Evolutionary conservation across 768 basidiomycete genomes (phyloP).

Genomic region (Boletellus emodensis): DNA sequence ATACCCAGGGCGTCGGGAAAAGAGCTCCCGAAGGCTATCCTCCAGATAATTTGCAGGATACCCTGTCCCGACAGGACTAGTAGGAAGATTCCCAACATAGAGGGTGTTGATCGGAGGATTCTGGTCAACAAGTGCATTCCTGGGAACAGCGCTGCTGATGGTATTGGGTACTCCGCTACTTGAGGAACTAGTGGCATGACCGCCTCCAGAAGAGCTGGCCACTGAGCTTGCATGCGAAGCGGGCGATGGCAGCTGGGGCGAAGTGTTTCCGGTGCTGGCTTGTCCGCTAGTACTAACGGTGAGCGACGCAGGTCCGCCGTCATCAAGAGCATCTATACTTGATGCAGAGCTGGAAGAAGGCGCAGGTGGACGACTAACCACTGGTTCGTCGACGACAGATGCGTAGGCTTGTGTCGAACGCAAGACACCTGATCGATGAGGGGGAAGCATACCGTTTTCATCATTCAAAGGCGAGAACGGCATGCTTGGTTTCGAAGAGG

Average conservation of each 20-base stretch:
- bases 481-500: conserved; percentile 21
- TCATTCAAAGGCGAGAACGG: conserved; percentile 25
- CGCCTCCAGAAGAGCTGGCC: conserved; percentile 33
- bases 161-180: conserved; percentile 24
- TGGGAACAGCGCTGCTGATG: conserved; percentile 25
- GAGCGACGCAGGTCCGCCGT: conserved; percentile 22
- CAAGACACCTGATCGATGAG: conserved; percentile 28
- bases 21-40: conserved; percentile 79
- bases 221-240: conserved; percentile 59
- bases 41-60: conserved; percentile 81
- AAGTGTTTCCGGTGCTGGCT: conserved; percentile 36
- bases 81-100: conserved; percentile 98
- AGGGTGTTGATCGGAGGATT: conserved; percentile 98
- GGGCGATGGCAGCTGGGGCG: conserved; percentile 76
- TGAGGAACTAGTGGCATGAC: conserved; percentile 29
- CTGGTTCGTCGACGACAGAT: conserved; percentile 26
- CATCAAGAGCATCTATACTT: conserved; percentile 43
- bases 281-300: conserved; percentile 48
- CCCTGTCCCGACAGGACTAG: conserved; percentile 64
- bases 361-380: conserved; percentile 27
- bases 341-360: conserved; percentile 39
- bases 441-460: conserved; percentile 33
- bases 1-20: conserved; percentile 76
- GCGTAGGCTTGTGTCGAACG: conserved; percentile 23
- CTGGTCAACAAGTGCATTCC: conserved; percentile 63